Evolutionary conservation across 768 basidiomycete species (phyloP), one percentile per base, ranked within the genome.

Genomic region (Suillus spraguei): DNA sequence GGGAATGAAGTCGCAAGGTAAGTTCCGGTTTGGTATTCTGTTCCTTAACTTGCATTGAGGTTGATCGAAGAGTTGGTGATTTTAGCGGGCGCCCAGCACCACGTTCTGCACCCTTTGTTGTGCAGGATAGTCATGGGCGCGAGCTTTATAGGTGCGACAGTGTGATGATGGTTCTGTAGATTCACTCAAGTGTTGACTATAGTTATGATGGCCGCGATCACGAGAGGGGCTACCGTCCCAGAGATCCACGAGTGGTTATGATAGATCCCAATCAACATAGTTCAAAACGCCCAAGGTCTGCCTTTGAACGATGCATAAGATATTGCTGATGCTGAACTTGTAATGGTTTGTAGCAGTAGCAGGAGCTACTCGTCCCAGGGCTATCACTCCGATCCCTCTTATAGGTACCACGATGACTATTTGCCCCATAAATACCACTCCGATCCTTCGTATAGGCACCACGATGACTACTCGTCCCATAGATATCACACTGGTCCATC

Each of bases 1-100:
- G 89, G 89, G 24, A 82, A 84, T 61, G 87, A 87, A 68, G 84
- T 89, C 32, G 83, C 84, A 3, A 84, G 88, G 88, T 86, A 74
- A 60, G 69, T 20, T 41, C 17, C 41, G 2, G 55, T 41, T 39
- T 39, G 9, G 28, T 28, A 1, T 41, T 58, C 17, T 28, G 10
- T 20, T 13, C 24, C 9, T 10, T 20, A 24, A 3, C 56, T 41
- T 41, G 39, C 39, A 36, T 39, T 28, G 24, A 41, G 7, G 38
- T 28, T 41, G 39, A 50, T 64, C 56, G 17, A 60, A 87, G 86
- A 68, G 83, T 87, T 22, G 86, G 85, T 9, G 81, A 86, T 60
- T 86, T 85, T 66, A 75, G 65, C 36, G 68, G 70, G 61, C 73
- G 73, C 63, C 64, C 66, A 28, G 66, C 67, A 24, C 53, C 72